phyloP scores from a whole-genome alignment of 2,329 filamentous ascomycete species.

The Colletotrichum euphorbiae region DNA sequence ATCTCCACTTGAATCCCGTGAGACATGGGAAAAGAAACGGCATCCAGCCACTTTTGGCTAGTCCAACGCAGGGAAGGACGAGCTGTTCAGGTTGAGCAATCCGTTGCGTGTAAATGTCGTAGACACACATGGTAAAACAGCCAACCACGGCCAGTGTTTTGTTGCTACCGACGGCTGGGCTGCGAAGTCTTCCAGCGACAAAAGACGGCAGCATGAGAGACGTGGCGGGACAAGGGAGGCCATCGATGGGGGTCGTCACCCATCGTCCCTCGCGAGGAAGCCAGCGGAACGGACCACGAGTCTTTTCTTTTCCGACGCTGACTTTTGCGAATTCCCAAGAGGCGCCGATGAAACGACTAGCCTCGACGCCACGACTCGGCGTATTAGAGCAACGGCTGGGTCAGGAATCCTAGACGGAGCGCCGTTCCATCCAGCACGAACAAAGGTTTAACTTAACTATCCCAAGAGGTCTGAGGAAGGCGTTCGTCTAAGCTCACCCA shows the following conservation, averaged over 20 bases:
- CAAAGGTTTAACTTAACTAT: background rate
- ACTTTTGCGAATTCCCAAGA: slow-evolving; percentile 1
- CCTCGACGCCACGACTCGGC: slow-evolving; percentile 11
- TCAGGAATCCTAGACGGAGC: slow-evolving; percentile 10
- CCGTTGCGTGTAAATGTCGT: slow-evolving; percentile 25
- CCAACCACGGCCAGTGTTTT: background rate
- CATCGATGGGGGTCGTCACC: background rate
- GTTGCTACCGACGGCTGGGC: background rate
- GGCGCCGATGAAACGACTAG: slow-evolving; percentile 19
- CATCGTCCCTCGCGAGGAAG: background rate
- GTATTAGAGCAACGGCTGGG: slow-evolving; percentile 28
- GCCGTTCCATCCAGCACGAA: slow-evolving; percentile 19
- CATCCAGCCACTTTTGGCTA: slow-evolving; percentile 16
- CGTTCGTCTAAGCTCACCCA: background rate
- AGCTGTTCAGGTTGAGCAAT: slow-evolving; percentile 16
- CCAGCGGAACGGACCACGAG: background rate
- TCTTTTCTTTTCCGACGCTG: slow-evolving; percentile 19
- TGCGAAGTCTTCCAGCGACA: background rate
- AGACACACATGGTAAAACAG: slow-evolving; percentile 27
- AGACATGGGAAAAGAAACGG: slow-evolving; percentile 33
- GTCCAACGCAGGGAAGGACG: slow-evolving; percentile 14
- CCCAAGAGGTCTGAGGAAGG: background rate
- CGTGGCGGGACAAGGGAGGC: slow-evolving; percentile 25
- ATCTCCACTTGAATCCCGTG: slow-evolving; percentile 5
- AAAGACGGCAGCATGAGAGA: slow-evolving; percentile 19